Evolutionary conservation across 2,329 filamentous ascomycete species (phyloP).

Genomic region (Neocucurbitaria cava): DNA sequence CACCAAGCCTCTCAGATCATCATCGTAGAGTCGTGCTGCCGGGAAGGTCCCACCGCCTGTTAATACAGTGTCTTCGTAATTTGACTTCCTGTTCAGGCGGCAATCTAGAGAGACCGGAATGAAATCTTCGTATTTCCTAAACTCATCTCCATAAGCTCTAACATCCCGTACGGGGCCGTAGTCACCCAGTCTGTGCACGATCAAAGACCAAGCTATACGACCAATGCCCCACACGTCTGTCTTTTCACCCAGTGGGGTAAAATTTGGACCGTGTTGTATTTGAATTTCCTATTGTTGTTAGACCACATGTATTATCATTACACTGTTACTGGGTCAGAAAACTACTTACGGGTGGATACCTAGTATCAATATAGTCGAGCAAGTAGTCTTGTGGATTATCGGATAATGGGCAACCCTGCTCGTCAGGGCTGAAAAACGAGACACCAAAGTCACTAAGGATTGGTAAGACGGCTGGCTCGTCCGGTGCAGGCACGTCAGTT

Average conservation of each 20-base stretch:
- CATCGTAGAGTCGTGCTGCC: no score
- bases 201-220: neutral
- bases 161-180: neutral
- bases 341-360: neutral
- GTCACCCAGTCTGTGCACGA: neutral
- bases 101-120: no score
- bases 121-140: no score
- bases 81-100: no score
- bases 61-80: no score
- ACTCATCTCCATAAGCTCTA: no score
- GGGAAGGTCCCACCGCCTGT: no score
- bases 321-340: no score
- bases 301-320: no score
- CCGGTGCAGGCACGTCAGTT: no score
- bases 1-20: no score
- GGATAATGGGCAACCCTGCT: neutral
- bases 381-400: slow-evolving; percentile 1
- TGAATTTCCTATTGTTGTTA: no score
- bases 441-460: slow-evolving; percentile 2
- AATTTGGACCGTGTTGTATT: neutral
- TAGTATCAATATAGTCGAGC: neutral
- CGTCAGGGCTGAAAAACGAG: neutral
- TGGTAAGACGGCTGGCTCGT: neutral
- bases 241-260: neutral
- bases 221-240: slow-evolving; percentile 6